A percentile compares a stretch with the other conserved stretches of the same genome.
phyloP scores from a whole-genome alignment of 306 rosid species.

The Castanopsis chinensis region DNA sequence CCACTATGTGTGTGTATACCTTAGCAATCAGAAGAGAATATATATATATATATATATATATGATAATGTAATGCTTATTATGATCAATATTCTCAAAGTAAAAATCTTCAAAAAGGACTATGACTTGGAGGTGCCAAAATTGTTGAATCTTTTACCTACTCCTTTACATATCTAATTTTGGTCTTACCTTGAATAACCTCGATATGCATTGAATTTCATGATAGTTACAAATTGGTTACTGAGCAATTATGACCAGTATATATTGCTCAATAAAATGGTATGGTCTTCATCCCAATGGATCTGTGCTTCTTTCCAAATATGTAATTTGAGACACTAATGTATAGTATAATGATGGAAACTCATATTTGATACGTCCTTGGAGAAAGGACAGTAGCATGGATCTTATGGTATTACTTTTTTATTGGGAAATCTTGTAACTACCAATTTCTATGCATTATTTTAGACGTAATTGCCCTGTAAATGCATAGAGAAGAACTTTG shows the following conservation, averaged over 20 bases:
- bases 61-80: background rate
- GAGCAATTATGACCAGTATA: background rate
- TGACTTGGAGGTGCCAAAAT: slow-evolving; percentile 6
- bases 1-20: no score
- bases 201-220: background rate
- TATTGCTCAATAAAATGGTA: background rate
- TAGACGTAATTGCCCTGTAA: background rate
- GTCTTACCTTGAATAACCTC: background rate
- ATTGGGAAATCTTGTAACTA: slow-evolving; percentile 2
- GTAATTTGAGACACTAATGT: background rate
- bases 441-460: slow-evolving; percentile 2
- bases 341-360: background rate
- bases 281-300: background rate
- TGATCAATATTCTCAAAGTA: background rate
- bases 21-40: no score
- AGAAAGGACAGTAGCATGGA: background rate
- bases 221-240: background rate
- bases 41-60: background rate
- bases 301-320: background rate
- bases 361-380: background rate
- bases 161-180: background rate
- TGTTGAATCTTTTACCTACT: background rate
- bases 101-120: background rate
- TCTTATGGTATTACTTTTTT: background rate
- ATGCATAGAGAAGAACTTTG: slow-evolving; percentile 9